Evolutionary conservation across 2,329 filamentous ascomycete genomes (phyloP).

Genomic region (Ceratocystis eucalypticola): DNA sequence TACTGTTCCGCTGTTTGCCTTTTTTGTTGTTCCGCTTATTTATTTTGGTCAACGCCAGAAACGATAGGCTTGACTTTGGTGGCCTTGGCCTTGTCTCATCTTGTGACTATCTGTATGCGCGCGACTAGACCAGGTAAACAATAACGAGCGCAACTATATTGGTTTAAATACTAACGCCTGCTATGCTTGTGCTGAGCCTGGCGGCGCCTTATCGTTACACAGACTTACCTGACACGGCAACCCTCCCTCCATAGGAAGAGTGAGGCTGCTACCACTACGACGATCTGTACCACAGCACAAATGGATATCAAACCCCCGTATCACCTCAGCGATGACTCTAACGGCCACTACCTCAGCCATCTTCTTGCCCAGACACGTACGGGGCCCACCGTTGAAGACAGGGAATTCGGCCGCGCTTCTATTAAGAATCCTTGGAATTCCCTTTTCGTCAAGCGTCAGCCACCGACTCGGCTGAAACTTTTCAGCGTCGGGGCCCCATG

Average conservation of each 20-base stretch:
- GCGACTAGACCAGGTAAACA: too few relatives aligned
- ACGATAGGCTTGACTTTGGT: neutral
- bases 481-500: slow-evolving; percentile 45
- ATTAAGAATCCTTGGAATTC: slow-evolving; percentile 30
- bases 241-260: slow-evolving; percentile 49
- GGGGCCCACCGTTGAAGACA: slow-evolving; percentile 51
- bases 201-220: slow-evolving; percentile 3
- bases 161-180: too few relatives aligned
- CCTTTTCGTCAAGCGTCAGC: slow-evolving; percentile 27
- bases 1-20: too few relatives aligned
- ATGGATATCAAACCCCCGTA: slow-evolving; percentile 38
- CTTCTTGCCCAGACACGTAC: slow-evolving; percentile 47
- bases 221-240: slow-evolving; percentile 34
- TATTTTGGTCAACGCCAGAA: neutral
- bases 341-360: slow-evolving; percentile 50
- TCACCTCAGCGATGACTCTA: slow-evolving; percentile 40
- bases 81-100: too few relatives aligned
- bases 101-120: too few relatives aligned
- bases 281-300: slow-evolving; percentile 27
- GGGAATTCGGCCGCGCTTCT: slow-evolving; percentile 43
- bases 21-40: neutral
- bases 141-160: too few relatives aligned
- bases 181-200: neutral
- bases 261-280: slow-evolving; percentile 41
- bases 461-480: slow-evolving; percentile 45